Evolutionary conservation across 805 yeast genomes (phyloP).

Genomic region (Lipomyces yamanashiensis): DNA sequence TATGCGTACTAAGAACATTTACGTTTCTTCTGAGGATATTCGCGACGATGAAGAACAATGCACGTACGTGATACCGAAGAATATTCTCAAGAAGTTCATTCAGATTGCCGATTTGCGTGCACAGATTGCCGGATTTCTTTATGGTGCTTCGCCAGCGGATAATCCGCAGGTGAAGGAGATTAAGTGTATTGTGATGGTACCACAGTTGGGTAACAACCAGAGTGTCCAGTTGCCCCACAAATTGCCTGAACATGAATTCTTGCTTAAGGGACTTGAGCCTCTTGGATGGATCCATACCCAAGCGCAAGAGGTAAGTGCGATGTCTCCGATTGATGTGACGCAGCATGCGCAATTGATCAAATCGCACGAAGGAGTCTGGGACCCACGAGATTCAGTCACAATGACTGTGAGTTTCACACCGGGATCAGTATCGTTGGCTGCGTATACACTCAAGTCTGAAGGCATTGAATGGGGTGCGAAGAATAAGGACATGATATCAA

Average conservation of each 20-base stretch:
- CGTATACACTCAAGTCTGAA: constrained; percentile 60
- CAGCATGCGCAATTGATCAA: constrained; percentile 54
- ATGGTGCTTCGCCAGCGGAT: constrained; percentile 78
- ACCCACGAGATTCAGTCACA: constrained; percentile 53
- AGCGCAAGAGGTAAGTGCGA: constrained; percentile 62
- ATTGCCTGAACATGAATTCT: constrained; percentile 49
- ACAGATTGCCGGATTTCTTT: constrained; percentile 81
- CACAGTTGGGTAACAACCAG: constrained; percentile 80
- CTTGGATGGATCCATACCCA: constrained; percentile 96
- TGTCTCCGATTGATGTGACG: constrained; percentile 74
- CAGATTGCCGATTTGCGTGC: constrained; percentile 79
- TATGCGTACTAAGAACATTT: constrained; percentile 74
- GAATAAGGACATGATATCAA: constrained; percentile 60
- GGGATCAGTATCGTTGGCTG: constrained; percentile 80
- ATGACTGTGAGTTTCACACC: constrained; percentile 74
- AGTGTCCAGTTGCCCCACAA: constrained; percentile 63
- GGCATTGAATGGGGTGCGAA: constrained; percentile 80
- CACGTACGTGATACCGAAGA: constrained; percentile 83
- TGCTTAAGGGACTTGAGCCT: constrained; percentile 66
- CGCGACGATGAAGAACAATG: constrained; percentile 55
- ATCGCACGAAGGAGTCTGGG: constrained; percentile 48
- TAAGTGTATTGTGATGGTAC: constrained; percentile 73
- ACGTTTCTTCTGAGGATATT: constrained; percentile 67
- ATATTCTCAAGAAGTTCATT: constrained; percentile 74
- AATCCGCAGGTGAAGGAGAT: constrained; percentile 78